These are phyloP conservation scores for Sisymbrium irio DNA, from an alignment of 345 rosid species.

Conservation along the genomic window DNA sequence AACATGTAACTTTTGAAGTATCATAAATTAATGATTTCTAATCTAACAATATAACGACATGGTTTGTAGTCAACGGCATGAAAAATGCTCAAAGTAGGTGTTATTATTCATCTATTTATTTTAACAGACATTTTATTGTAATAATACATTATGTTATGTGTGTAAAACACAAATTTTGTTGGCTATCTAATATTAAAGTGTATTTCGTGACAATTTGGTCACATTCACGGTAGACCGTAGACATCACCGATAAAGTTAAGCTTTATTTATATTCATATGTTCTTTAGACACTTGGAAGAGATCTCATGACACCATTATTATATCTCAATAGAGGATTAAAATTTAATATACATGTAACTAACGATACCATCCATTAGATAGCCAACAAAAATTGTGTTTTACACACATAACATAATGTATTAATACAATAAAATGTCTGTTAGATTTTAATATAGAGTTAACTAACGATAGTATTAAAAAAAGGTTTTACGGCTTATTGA, in stretches of 20 bases:
- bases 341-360: background rate
- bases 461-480: too few species aligned
- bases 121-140: background rate
- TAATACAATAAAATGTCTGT: background rate
- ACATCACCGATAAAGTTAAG: background rate
- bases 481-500: too few species aligned
- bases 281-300: too few species aligned
- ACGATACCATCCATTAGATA: too few species aligned
- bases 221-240: background rate
- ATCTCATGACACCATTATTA: background rate
- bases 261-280: background rate
- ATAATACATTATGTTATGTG: background rate
- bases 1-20: too few species aligned
- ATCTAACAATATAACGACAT: background rate
- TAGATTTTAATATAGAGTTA: too few species aligned
- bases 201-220: background rate
- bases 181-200: too few species aligned
- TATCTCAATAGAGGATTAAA: background rate
- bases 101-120: background rate
- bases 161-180: background rate
- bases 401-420: background rate
- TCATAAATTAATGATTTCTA: too few species aligned
- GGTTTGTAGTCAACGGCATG: background rate
- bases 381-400: background rate
- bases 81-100: background rate